phyloP scores from a whole-genome alignment of 139 green algal species.

The Raphidocelis subcapitata region DNA sequence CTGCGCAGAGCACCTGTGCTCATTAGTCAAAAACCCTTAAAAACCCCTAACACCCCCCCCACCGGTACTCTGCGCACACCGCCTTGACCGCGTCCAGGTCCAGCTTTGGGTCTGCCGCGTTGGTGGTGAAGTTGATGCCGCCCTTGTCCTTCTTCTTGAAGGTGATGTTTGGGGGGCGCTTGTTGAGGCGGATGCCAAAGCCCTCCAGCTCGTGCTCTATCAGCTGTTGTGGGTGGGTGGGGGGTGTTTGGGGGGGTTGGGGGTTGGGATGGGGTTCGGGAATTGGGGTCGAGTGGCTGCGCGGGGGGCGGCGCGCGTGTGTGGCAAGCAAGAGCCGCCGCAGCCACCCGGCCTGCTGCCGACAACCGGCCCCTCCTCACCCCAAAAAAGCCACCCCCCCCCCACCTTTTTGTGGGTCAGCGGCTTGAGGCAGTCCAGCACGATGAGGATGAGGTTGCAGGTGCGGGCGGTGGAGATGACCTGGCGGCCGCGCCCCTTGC shows the following conservation, averaged over 20 bases:
- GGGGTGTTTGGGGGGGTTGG: background rate
- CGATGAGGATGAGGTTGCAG: slow-evolving; percentile 98
- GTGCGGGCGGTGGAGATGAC: slow-evolving; percentile 22
- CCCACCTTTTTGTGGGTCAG: slow-evolving; percentile 91
- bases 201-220: slow-evolving; percentile 65
- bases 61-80: slow-evolving; percentile 75
- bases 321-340: background rate
- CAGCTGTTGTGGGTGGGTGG: slow-evolving; percentile 21
- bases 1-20: too few species aligned
- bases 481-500: slow-evolving; percentile 88
- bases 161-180: slow-evolving; percentile 89
- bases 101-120: slow-evolving; percentile 54
- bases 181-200: slow-evolving; percentile 97
- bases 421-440: slow-evolving; percentile 98
- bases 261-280: too few species aligned
- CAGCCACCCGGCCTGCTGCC: too few species aligned
- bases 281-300: too few species aligned
- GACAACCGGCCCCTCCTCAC: too few species aligned
- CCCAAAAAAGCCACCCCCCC: background rate
- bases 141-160: slow-evolving; percentile 96
- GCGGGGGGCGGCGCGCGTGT: too few species aligned
- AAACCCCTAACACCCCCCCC: background rate
- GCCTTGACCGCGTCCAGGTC: slow-evolving; percentile 91
- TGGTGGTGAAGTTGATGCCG: slow-evolving; percentile 72
- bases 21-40: too few species aligned